Base-by-base conservation (phyloP, 495 filamentous ascomycete species). In the Filosporella fistucella region DNA sequence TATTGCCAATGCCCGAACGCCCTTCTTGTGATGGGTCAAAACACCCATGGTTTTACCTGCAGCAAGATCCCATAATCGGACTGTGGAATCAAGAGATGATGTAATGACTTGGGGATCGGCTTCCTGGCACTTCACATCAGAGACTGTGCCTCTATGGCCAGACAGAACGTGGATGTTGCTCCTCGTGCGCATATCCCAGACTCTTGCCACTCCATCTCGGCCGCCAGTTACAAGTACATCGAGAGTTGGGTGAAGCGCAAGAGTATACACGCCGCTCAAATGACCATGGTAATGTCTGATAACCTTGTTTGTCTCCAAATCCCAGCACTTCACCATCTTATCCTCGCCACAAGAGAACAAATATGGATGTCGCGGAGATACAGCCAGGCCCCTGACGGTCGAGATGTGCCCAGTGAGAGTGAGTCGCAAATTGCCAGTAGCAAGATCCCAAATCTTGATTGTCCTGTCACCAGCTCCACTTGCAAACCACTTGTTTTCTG, bases 321-420 rank as follows among this genome's bases (percentile, higher is more conserved):
- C 94, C 94, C 94, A 99, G 70, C 94, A 97, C 68, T 97, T 97
- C 28, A 99, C 94, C 89, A 95, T 96, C 76, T 99, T 99, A 64
- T 99, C 94, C 66, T 99, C 94, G 42, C 88, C 94, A 57, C 94
- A 97, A 12, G 88, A 95, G 66, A 97, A 99, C 26, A 99, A 77
- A 63, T 99, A 99, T 2, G 94, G 94, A 65, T 99, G 94, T 41
- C 94, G 74, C 13, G 90, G 87, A 3, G 89, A 95, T 6, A 99
- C 87, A 0, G 91, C 94, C 39, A 99, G 72, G 6, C 94, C 94
- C 36, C 94, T 83, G 13, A 99, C 94, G 6, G 91, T 94, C 32
- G 89, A 95, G 50, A 99, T 99, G 64, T 99, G 94, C 22, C 94
- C 94, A 2, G 94, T 99, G 23, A 99, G 70, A 2, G 94, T 97